phyloP scores from a whole-genome alignment of 1,139 yeast genomes.

The Pichia sp. region DNA sequence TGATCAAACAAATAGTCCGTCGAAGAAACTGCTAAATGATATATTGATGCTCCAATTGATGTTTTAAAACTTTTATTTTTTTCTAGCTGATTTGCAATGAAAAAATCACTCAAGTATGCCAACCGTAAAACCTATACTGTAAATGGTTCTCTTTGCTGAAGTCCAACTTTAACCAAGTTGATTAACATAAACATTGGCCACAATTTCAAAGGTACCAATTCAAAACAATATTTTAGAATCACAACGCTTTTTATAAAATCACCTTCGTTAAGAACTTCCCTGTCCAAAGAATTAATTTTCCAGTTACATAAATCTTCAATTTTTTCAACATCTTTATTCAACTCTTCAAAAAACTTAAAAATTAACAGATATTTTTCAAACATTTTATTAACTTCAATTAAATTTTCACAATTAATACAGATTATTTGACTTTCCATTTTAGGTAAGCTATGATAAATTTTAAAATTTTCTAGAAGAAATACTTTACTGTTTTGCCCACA shows the following conservation, averaged over 20 bases:
- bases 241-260: neutral
- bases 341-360: conserved; percentile 1
- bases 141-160: neutral
- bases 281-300: neutral
- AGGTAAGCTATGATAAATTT: neutral
- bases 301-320: conserved; percentile 4
- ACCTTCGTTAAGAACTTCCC: neutral
- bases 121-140: conserved; percentile 1
- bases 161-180: neutral
- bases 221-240: neutral
- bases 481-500: conserved; percentile 12
- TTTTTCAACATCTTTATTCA: neutral
- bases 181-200: conserved; percentile 12
- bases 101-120: conserved; percentile 4
- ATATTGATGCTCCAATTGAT: conserved; percentile 2
- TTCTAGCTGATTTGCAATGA: conserved; percentile 1
- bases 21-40: conserved; percentile 2
- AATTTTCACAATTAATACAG: conserved; percentile 7
- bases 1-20: conserved; percentile 8
- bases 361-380: conserved; percentile 1
- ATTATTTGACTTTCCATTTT: neutral
- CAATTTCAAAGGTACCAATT: conserved; percentile 7
- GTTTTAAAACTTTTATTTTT: neutral
- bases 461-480: conserved; percentile 10
- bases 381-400: neutral